These are phyloP conservation scores for Pulveroboletus ravenelii DNA, from an alignment of 768 basidiomycete species.

Conservation along the genomic window DNA sequence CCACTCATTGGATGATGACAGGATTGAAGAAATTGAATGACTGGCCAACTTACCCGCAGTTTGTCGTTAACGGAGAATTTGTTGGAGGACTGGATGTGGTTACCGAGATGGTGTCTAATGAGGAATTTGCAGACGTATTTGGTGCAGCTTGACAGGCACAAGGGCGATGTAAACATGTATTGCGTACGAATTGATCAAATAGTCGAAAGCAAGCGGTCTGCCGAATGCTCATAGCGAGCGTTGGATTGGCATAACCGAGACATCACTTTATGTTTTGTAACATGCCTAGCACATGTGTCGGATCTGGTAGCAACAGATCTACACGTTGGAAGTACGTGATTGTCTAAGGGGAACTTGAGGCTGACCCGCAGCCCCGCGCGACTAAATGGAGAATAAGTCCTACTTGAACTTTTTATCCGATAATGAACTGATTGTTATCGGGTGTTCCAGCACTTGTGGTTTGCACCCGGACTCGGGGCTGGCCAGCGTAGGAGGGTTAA, in stretches of 20 bases:
- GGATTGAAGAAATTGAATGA: conserved; percentile 76
- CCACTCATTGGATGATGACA: conserved; percentile 20
- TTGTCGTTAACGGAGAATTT: conserved; percentile 86
- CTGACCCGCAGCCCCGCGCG: too few species aligned
- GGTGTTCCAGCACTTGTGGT: neutral
- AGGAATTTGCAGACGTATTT: conserved; percentile 60
- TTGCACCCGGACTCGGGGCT: neutral
- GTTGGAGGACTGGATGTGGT: conserved; percentile 95
- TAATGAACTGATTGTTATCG: neutral
- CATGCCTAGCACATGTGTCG: conserved; percentile 12
- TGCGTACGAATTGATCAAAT: neutral
- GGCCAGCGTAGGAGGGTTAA: neutral
- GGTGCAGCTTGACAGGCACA: neutral
- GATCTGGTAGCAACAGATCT: neutral
- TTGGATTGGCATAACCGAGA: conserved; percentile 1
- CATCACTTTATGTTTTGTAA: neutral
- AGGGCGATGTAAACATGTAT: neutral
- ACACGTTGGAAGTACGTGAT: neutral
- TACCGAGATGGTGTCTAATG: conserved; percentile 78
- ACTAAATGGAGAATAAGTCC: neutral
- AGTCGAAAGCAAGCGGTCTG: neutral
- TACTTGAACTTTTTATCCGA: too few species aligned
- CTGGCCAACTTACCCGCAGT: conserved; percentile 88
- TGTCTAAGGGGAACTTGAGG: too few species aligned
- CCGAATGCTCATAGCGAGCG: neutral